Conservation (phyloP, 495 filamentous ascomycete genomes). For the Aspergillus taichungensis region DNA sequence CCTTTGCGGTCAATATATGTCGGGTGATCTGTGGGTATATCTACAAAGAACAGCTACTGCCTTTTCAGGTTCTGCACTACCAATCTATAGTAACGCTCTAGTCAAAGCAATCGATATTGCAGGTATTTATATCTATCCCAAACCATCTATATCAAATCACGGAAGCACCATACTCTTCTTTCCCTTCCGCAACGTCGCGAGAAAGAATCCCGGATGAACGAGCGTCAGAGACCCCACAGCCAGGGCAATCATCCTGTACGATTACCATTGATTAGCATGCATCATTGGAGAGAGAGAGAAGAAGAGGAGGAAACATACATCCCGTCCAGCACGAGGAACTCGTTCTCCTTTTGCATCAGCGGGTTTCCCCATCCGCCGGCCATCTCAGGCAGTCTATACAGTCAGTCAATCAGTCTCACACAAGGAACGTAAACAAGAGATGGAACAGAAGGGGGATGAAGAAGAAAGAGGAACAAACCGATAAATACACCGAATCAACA, state of each 20-base stretch:
- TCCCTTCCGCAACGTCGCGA: slow-evolving; percentile 34
- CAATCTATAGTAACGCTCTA: too few relatives aligned
- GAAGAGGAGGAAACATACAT: slow-evolving; percentile 26
- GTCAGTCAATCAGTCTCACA: neutral
- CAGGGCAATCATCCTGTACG: slow-evolving; percentile 44
- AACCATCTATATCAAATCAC: too few relatives aligned
- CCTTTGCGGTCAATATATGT: too few relatives aligned
- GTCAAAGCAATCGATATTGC: too few relatives aligned
- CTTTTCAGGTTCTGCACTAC: too few relatives aligned
- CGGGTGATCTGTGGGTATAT: too few relatives aligned
- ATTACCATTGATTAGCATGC: neutral
- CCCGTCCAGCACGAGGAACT: slow-evolving; percentile 55
- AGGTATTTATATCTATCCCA: too few relatives aligned
- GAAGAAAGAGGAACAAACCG: slow-evolving; percentile 28
- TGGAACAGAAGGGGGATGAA: neutral
- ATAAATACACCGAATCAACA: slow-evolving; percentile 60
- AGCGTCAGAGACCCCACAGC: slow-evolving; percentile 35
- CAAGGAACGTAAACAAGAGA: neutral
- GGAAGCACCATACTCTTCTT: slow-evolving; percentile 11
- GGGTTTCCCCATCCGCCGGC: slow-evolving; percentile 58
- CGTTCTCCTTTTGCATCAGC: slow-evolving; percentile 57
- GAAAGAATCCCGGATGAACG: slow-evolving; percentile 42
- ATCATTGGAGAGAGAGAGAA: neutral
- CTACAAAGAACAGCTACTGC: too few relatives aligned
- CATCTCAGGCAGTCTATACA: slow-evolving; percentile 34